phyloP scores from a whole-genome alignment of 768 basidiomycete species.

The Galerina marginata region DNA sequence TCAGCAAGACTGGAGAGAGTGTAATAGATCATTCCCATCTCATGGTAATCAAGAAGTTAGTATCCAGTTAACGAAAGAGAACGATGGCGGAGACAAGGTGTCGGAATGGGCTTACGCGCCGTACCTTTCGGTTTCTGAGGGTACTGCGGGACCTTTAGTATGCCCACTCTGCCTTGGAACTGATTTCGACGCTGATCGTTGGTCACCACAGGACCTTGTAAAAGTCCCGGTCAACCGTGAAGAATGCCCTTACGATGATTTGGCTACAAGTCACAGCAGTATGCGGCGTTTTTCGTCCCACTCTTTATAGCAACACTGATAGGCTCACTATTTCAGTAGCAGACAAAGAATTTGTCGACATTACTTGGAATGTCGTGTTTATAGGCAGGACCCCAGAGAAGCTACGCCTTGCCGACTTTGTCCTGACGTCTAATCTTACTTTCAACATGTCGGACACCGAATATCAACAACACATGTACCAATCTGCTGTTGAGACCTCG shows the following conservation, averaged over 20 bases:
- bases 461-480: conserved; percentile 22
- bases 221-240: conserved; percentile 38
- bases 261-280: not conserved
- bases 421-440: conserved; percentile 1
- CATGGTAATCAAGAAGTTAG: conserved; percentile 37
- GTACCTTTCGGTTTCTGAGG: conserved; percentile 28
- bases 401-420: conserved; percentile 21
- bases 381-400: conserved; percentile 31
- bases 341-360: conserved; percentile 32
- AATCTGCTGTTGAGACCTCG: conserved; percentile 28
- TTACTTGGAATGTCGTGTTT: conserved; percentile 40
- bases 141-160: conserved; percentile 37
- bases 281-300: not conserved
- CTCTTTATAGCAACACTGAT: not conserved
- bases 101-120: conserved; percentile 40
- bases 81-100: conserved; percentile 23
- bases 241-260: conserved; percentile 9
- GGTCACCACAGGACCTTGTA: conserved; percentile 33
- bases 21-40: conserved; percentile 27
- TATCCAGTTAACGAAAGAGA: conserved; percentile 29
- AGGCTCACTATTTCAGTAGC: not conserved
- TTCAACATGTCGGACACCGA: conserved; percentile 28
- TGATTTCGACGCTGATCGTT: not conserved
- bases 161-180: not conserved
- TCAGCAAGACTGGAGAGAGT: conserved; percentile 27